phyloP scores from a whole-genome alignment of 371 early-diverging fungal species.

The Mortierella polycephala region DNA sequence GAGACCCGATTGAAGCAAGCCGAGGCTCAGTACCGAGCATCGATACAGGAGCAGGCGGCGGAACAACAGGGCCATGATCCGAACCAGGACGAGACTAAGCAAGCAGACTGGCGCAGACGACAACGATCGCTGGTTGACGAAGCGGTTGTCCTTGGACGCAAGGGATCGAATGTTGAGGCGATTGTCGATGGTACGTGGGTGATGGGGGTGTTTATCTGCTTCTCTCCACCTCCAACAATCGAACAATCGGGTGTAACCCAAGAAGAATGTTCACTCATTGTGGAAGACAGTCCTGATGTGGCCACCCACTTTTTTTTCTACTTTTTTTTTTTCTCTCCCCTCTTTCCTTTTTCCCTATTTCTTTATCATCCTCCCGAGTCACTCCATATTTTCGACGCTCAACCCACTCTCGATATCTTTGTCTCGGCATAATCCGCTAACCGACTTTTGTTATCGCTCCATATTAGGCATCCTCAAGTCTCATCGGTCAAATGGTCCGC shows the following conservation, averaged over 20 bases:
- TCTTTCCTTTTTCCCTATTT: neutral
- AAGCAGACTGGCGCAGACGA: conserved; percentile 43
- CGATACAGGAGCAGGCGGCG: conserved; percentile 33
- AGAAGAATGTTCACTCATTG: conserved; percentile 7
- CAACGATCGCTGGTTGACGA: conserved; percentile 47
- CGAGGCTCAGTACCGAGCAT: conserved; percentile 53
- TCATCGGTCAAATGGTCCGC: conserved; percentile 60
- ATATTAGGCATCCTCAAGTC: conserved; percentile 63
- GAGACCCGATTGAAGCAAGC: conserved; percentile 67
- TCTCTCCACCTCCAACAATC: neutral
- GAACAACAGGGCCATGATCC: conserved; percentile 28
- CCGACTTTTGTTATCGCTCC: neutral
- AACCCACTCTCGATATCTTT: too few relatives aligned
- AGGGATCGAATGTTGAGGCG: conserved; percentile 50
- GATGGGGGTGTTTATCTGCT: neutral
- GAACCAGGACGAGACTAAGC: conserved; percentile 2
- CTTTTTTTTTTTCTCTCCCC: neutral
- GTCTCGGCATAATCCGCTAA: neutral
- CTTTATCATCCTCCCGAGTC: too few relatives aligned
- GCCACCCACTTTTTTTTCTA: neutral
- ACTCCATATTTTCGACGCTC: too few relatives aligned
- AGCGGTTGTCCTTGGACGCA: conserved; percentile 51
- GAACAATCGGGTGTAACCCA: conserved; percentile 15
- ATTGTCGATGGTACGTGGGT: conserved; percentile 42
- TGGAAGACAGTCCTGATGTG: neutral